Evolutionary conservation across 345 rosid genomes (phyloP).

Genomic region (Pseudoturritis turrita): DNA sequence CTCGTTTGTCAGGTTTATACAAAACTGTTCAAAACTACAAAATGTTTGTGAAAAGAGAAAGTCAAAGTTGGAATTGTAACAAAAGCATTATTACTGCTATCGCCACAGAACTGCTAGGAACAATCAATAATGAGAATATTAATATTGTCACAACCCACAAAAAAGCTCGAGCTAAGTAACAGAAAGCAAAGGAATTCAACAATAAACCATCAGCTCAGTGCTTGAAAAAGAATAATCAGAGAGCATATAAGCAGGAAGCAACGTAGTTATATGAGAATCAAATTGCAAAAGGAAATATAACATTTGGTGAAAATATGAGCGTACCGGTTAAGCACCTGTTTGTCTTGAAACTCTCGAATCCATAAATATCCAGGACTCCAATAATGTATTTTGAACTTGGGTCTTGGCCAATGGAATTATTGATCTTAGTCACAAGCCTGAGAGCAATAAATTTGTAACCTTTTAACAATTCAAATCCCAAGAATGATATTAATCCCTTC

Average conservation of each 20-base stretch:
- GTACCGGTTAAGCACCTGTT: slow-evolving; percentile 99
- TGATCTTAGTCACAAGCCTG: slow-evolving; percentile 96
- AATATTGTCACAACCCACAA: background rate
- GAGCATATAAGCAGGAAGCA: slow-evolving; percentile 5
- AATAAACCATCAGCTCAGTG: background rate
- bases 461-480: slow-evolving; percentile 1
- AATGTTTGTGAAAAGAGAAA: slow-evolving; percentile 17
- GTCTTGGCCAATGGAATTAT: slow-evolving; percentile 88
- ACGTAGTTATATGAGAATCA: background rate
- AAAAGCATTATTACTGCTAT: background rate
- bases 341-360: slow-evolving; percentile 99
- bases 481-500: background rate
- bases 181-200: background rate
- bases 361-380: slow-evolving; percentile 97
- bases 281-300: slow-evolving; percentile 15
- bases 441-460: slow-evolving; percentile 2
- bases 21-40: slow-evolving; percentile 95
- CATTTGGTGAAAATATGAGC: slow-evolving; percentile 61
- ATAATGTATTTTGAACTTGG: slow-evolving; percentile 68
- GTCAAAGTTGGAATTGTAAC: slow-evolving; percentile 3
- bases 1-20: slow-evolving; percentile 98
- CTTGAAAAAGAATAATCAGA: slow-evolving; percentile 13
- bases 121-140: background rate
- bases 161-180: slow-evolving; percentile 8
- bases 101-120: background rate